Conservation (phyloP, 495 filamentous ascomycete genomes). For the Tuber magnatum region DNA sequence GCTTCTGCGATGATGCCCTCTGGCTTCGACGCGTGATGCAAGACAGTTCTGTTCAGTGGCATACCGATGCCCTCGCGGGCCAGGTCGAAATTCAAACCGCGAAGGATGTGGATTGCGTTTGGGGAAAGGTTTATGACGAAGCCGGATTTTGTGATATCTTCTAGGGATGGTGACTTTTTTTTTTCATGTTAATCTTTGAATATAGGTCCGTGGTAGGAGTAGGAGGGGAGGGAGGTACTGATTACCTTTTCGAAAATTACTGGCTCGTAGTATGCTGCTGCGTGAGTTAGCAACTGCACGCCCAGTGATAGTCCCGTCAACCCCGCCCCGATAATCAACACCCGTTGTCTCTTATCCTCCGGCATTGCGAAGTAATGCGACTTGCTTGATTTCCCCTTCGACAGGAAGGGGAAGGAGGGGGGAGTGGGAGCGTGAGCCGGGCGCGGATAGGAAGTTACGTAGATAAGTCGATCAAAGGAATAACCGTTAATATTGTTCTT, state of each 20-base stretch:
- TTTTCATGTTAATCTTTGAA: not conserved
- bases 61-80: constrained; percentile 10
- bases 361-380: not conserved
- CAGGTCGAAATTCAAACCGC: constrained; percentile 15
- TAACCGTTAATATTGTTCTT: not conserved
- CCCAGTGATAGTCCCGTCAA: constrained; percentile 21
- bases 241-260: constrained; percentile 24
- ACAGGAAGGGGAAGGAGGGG: not conserved
- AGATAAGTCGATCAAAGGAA: not conserved
- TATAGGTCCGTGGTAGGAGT: not conserved
- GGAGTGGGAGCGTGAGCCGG: not conserved
- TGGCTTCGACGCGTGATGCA: constrained; percentile 12
- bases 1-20: not conserved
- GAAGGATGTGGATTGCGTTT: constrained; percentile 21
- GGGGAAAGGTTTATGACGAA: constrained; percentile 25
- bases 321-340: not conserved
- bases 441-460: not conserved
- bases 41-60: constrained; percentile 13
- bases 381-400: not conserved
- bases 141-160: constrained; percentile 16
- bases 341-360: not conserved
- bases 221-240: not conserved
- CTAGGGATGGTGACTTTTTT: constrained; percentile 4
- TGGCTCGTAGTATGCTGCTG: constrained; percentile 21
- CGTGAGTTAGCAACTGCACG: constrained; percentile 20